phyloP scores from a whole-genome alignment of 1,284 basidiomycete genomes.

The Ceratobasidium sp. region DNA sequence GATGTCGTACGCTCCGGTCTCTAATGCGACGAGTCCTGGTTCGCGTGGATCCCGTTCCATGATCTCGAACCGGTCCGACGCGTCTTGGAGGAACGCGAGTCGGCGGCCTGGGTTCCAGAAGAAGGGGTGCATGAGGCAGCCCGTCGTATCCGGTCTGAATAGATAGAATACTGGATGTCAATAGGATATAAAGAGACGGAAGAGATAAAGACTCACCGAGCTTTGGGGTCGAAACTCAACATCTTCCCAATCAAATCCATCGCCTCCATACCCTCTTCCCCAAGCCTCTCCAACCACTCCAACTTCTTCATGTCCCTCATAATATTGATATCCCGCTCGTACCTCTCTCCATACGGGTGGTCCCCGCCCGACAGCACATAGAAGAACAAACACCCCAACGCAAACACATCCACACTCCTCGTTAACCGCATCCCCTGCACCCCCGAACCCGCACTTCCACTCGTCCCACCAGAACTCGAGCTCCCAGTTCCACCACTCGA shows the following conservation, averaged over 20 bases:
- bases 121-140: constrained; percentile 92
- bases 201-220: constrained; percentile 67
- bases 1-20: constrained; percentile 74
- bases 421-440: constrained; percentile 75
- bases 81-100: constrained; percentile 94
- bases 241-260: constrained; percentile 81
- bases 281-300: constrained; percentile 79
- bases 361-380: constrained; percentile 89
- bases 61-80: constrained; percentile 97
- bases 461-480: background rate
- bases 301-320: constrained; percentile 82
- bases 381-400: constrained; percentile 92
- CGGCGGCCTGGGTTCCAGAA: constrained; percentile 94
- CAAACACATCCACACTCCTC: constrained; percentile 94
- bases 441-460: constrained; percentile 21
- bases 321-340: constrained; percentile 93
- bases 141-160: constrained; percentile 85
- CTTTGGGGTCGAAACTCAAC: constrained; percentile 79
- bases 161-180: background rate
- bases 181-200: background rate
- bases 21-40: constrained; percentile 79
- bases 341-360: constrained; percentile 92
- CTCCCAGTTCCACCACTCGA: constrained; percentile 39
- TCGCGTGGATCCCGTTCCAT: constrained; percentile 95
- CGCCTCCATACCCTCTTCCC: constrained; percentile 92